Evolutionary conservation across 345 rosid species (phyloP).

Genomic region (Aethionema arabicum): DNA sequence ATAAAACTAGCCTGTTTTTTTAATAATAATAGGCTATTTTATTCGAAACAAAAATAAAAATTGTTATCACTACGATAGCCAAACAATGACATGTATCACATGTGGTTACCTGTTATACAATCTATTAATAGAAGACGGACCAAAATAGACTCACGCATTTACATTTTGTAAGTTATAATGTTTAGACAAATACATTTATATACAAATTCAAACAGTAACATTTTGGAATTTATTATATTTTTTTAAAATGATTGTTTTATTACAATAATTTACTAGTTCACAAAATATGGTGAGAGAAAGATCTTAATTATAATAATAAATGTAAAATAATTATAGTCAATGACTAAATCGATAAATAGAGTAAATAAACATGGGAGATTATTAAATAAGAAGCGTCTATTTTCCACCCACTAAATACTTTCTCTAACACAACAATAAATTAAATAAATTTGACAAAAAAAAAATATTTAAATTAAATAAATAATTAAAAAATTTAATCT

Average conservation of each 20-base stretch:
- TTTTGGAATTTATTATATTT: too few relatives aligned
- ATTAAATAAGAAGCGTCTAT: neutral
- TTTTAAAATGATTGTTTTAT: too few relatives aligned
- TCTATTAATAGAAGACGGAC: slow-evolving; percentile 19
- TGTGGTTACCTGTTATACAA: slow-evolving; percentile 28
- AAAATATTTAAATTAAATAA: neutral
- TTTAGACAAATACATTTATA: neutral
- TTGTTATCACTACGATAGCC: slow-evolving; percentile 21
- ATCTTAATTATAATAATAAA: too few relatives aligned
- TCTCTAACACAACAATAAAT: too few relatives aligned
- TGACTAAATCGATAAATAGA: slow-evolving; percentile 18
- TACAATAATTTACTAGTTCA: too few relatives aligned
- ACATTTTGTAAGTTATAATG: slow-evolving; percentile 18
- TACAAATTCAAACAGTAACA: too few relatives aligned
- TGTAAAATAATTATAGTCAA: slow-evolving; percentile 10
- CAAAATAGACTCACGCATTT: slow-evolving; percentile 14
- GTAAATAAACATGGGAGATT: slow-evolving; percentile 13
- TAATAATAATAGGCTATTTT: slow-evolving; percentile 7
- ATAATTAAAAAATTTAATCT: neutral
- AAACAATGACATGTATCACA: slow-evolving; percentile 38
- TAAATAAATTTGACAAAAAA: too few relatives aligned
- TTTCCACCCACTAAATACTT: slow-evolving; percentile 9
- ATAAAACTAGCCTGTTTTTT: slow-evolving; percentile 4
- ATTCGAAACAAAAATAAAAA: neutral
- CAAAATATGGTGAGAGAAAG: too few relatives aligned